A percentile compares a stretch with the other conserved stretches of the same genome.
Evolutionary conservation across 2,329 filamentous ascomycete genomes (phyloP).

Genomic region (Colletotrichum simmondsii): DNA sequence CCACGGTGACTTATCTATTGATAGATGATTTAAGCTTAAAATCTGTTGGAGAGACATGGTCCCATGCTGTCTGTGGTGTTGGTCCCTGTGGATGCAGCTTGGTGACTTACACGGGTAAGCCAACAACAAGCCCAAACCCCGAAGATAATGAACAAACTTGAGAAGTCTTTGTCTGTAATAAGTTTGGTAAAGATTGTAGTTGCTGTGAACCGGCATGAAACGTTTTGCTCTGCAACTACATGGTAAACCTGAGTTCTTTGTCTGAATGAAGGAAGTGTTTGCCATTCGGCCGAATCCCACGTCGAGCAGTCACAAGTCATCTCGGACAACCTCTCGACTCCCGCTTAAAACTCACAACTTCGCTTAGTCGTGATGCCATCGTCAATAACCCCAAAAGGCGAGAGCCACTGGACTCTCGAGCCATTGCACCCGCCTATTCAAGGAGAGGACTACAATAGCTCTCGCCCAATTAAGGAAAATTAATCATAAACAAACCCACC

Average conservation of each 20-base stretch:
- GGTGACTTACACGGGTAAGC: background rate
- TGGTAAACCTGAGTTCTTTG: background rate
- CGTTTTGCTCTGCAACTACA: background rate
- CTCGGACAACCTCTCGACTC: no score
- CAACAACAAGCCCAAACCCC: background rate
- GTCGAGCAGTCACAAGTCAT: background rate
- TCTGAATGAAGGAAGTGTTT: background rate
- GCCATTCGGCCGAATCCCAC: background rate
- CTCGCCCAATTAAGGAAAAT: background rate
- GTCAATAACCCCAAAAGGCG: background rate
- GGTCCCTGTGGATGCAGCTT: background rate
- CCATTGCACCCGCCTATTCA: background rate
- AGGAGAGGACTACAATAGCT: background rate
- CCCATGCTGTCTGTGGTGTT: background rate
- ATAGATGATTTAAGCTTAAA: background rate
- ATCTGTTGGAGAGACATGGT: background rate
- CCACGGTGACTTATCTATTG: background rate
- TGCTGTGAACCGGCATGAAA: background rate
- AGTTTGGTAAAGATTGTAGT: background rate
- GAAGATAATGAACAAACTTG: background rate
- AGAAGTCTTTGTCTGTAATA: background rate
- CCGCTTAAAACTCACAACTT: background rate
- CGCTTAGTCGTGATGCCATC: background rate
- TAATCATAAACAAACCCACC: background rate
- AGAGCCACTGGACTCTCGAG: background rate